Conservation (phyloP, 1,139 yeast genomes). For the Saccharomycopsis phalli region DNA sequence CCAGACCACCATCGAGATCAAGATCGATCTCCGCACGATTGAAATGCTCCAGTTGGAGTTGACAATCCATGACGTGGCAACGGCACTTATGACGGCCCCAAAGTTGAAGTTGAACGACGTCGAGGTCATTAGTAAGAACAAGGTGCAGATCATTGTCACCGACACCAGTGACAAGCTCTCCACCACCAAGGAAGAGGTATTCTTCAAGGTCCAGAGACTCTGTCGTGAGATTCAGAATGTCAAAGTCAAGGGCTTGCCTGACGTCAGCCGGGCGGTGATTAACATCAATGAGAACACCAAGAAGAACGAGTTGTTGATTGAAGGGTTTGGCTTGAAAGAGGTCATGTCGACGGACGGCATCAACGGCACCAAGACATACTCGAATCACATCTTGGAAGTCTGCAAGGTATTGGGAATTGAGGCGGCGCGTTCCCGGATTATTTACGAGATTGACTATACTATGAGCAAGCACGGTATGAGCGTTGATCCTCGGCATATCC, state of each 20-base stretch:
- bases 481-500: constrained; percentile 99
- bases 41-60: constrained; percentile 86
- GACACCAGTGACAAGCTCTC: constrained; percentile 40
- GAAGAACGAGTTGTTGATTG: constrained; percentile 86
- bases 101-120: constrained; percentile 83
- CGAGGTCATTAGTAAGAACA: constrained; percentile 54
- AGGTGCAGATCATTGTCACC: constrained; percentile 68
- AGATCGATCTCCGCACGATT: constrained; percentile 75
- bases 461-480: constrained; percentile 99
- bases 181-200: constrained; percentile 37
- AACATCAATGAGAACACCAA: constrained; percentile 77
- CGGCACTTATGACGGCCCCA: constrained; percentile 76
- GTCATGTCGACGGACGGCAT: constrained; percentile 99
- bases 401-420: constrained; percentile 90
- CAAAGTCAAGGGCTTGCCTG: constrained; percentile 88
- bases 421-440: constrained; percentile 91
- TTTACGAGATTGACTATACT: constrained; percentile 91
- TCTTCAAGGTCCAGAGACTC: constrained; percentile 82
- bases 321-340: constrained; percentile 93
- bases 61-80: constrained; percentile 75
- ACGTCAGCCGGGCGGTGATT: constrained; percentile 91
- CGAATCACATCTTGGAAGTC: constrained; percentile 91
- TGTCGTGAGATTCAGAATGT: constrained; percentile 79
- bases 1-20: constrained; percentile 71
- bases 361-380: constrained; percentile 73